These are phyloP conservation scores for Salix caprea DNA, from an alignment of 345 rosid genomes.

Conservation along the genomic window DNA sequence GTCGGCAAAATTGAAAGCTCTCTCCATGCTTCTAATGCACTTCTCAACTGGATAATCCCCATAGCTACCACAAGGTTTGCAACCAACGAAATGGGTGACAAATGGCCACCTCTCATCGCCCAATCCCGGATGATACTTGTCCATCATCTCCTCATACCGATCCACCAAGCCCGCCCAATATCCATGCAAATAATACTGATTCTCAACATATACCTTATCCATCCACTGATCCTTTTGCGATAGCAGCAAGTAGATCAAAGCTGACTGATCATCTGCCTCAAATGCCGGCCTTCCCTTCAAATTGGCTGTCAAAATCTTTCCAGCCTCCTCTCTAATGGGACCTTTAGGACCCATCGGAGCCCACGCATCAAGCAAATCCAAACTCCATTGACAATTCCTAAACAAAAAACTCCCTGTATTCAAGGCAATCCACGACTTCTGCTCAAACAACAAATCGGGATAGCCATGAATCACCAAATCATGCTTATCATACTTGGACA, in stretches of 20 bases:
- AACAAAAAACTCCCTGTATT: constrained; percentile 90
- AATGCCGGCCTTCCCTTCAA: constrained; percentile 86
- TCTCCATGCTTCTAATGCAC: constrained; percentile 89
- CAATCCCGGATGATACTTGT: constrained; percentile 86
- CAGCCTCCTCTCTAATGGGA: constrained; percentile 74
- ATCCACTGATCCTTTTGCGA: constrained; percentile 82
- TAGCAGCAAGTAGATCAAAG: constrained; percentile 76
- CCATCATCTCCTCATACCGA: constrained; percentile 90
- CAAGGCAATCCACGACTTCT: constrained; percentile 93
- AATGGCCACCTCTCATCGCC: constrained; percentile 99
- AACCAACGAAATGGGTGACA: constrained; percentile 89
- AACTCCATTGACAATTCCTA: constrained; percentile 89
- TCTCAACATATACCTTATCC: constrained; percentile 82
- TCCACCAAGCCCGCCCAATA: constrained; percentile 94
- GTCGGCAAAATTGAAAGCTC: constrained; percentile 91
- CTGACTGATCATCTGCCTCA: constrained; percentile 95
- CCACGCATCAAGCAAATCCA: constrained; percentile 92
- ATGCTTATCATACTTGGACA: constrained; percentile 52
- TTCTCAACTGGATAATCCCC: constrained; percentile 89
- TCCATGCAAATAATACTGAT: constrained; percentile 85
- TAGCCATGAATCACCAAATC: constrained; percentile 90
- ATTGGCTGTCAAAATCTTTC: constrained; percentile 76
- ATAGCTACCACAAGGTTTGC: constrained; percentile 95
- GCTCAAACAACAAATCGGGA: constrained; percentile 76
- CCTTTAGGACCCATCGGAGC: constrained; percentile 98